Evolutionary conservation across 2,329 filamentous ascomycete species (phyloP).

Genomic region (Pseudopyricularia cyperi): DNA sequence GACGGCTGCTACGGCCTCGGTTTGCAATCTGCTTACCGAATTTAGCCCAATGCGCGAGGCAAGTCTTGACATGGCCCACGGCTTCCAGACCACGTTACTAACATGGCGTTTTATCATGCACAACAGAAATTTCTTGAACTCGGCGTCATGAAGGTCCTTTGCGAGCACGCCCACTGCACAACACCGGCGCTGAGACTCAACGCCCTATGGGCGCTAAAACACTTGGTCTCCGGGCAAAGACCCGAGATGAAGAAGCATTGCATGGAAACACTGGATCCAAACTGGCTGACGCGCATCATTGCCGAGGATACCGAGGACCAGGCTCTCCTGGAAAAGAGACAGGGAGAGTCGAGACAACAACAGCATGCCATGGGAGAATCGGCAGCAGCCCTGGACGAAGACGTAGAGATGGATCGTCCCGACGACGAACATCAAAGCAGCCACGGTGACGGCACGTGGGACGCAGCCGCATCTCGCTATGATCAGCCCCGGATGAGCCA

Average conservation of each 20-base stretch:
- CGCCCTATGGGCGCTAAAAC: conserved; percentile 87
- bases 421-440: conserved; percentile 22
- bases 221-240: conserved; percentile 63
- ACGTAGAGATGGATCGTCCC: conserved; percentile 41
- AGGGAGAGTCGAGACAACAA: background rate
- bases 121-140: conserved; percentile 55
- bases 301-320: conserved; percentile 11
- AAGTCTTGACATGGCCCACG: conserved; percentile 24
- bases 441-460: conserved; percentile 10
- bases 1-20: conserved; percentile 70
- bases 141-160: conserved; percentile 65
- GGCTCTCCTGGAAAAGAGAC: conserved; percentile 4
- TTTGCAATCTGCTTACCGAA: conserved; percentile 76
- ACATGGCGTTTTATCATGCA: no score
- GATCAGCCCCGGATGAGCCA: conserved; percentile 6
- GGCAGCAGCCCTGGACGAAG: conserved; percentile 33
- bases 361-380: conserved; percentile 9
- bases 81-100: no score
- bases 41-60: conserved; percentile 87
- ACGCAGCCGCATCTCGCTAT: conserved; percentile 5
- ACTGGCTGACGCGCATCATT: conserved; percentile 56
- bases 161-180: conserved; percentile 69
- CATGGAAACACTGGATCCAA: conserved; percentile 62
- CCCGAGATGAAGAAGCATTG: conserved; percentile 65
- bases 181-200: conserved; percentile 72